These are phyloP conservation scores for Trichoderma oligosporum DNA, from an alignment of 2,329 filamentous ascomycete genomes.

Conservation along the genomic window DNA sequence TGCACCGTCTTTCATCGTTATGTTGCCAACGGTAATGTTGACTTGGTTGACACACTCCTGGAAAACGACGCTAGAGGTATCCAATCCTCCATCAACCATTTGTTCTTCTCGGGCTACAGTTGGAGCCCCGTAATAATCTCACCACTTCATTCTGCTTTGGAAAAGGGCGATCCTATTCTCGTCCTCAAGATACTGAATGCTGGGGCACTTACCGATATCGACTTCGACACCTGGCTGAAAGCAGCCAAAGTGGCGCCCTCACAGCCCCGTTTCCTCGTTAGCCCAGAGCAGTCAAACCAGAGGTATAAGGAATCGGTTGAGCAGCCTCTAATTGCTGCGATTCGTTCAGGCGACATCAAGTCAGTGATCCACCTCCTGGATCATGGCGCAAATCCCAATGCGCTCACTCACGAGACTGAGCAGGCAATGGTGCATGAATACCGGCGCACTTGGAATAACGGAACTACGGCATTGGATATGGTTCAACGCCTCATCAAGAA, in stretches of 20 bases:
- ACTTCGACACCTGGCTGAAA: constrained; percentile 63
- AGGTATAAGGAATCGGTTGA: constrained; percentile 46
- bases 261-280: constrained; percentile 32
- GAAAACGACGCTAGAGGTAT: constrained; percentile 58
- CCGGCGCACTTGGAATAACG: constrained; percentile 35
- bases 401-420: constrained; percentile 44
- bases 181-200: constrained; percentile 59
- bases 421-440: constrained; percentile 34
- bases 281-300: constrained; percentile 46
- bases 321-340: constrained; percentile 66
- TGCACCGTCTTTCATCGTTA: constrained; percentile 65
- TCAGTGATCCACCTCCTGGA: constrained; percentile 58
- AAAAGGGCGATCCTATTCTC: constrained; percentile 47
- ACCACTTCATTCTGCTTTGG: constrained; percentile 58
- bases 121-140: constrained; percentile 39
- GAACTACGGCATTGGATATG: constrained; percentile 56
- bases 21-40: constrained; percentile 47
- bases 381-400: constrained; percentile 63
- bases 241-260: constrained; percentile 46
- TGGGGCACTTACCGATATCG: constrained; percentile 57
- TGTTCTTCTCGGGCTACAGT: constrained; percentile 41
- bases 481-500: constrained; percentile 50
- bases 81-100: constrained; percentile 63
- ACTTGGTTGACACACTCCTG: constrained; percentile 48
- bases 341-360: constrained; percentile 38